A percentile compares a stretch with the other conserved stretches of the same genome.
phyloP scores from a whole-genome alignment of 306 rosid genomes.

The Acacia acuminata region DNA sequence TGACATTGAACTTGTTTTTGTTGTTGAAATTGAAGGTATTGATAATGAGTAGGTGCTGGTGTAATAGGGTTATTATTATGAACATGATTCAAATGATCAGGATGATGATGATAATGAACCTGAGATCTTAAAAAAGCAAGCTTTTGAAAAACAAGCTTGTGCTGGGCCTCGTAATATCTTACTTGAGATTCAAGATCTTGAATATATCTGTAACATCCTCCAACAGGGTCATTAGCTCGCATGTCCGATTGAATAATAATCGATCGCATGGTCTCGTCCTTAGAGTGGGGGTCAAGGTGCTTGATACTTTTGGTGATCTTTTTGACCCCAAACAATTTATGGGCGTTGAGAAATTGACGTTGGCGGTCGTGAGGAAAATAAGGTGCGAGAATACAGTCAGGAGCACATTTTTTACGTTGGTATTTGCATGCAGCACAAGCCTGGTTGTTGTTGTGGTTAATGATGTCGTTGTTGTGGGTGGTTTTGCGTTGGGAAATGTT shows the following conservation, averaged over 20 bases:
- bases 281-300: slow-evolving; percentile 20
- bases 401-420: slow-evolving; percentile 76
- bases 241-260: slow-evolving; percentile 63
- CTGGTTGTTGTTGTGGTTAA: slow-evolving; percentile 45
- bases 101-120: slow-evolving; percentile 12
- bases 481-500: background rate
- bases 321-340: slow-evolving; percentile 75
- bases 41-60: slow-evolving; percentile 10
- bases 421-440: slow-evolving; percentile 91
- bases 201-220: slow-evolving; percentile 57
- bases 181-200: slow-evolving; percentile 42
- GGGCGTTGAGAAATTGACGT: slow-evolving; percentile 68
- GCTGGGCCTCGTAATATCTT: slow-evolving; percentile 38
- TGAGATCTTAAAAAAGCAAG: slow-evolving; percentile 51
- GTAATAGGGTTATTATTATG: background rate
- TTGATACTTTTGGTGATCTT: slow-evolving; percentile 59
- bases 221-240: slow-evolving; percentile 73
- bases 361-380: slow-evolving; percentile 75
- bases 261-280: slow-evolving; percentile 55
- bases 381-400: slow-evolving; percentile 79
- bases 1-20: slow-evolving; percentile 31
- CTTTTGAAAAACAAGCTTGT: slow-evolving; percentile 55
- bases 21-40: slow-evolving; percentile 29
- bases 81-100: slow-evolving; percentile 27
- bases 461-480: background rate